Base-by-base conservation (phyloP, 2,329 filamentous ascomycete genomes). In the Alternaria panax region DNA sequence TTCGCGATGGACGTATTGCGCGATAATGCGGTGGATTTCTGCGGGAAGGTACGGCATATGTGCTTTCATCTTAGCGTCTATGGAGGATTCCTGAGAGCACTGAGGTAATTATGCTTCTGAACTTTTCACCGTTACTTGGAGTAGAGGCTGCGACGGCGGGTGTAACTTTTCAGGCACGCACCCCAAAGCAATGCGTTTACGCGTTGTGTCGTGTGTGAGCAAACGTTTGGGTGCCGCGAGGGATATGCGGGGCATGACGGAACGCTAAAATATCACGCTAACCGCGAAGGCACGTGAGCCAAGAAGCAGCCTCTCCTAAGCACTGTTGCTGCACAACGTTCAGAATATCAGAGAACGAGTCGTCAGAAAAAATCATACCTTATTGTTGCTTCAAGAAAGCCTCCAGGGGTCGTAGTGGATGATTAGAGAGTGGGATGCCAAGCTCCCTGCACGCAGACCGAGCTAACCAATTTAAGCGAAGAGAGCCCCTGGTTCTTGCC, bases 1-100 rank as follows among this genome's bases (percentile, higher is more conserved):
- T 1, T 40, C 40, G 20, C 51, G 36, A 3, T 57, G 9, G 9
- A 66, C 27, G 28, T 63, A 58, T 34, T 57, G 46, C 38, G 56
- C 54, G 7, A 69, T 53, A 9, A 55, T 41, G 14, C 46, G 42
- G 28, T 66, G 55, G 3, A 69, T 20, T 38, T 68, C 65, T 12
- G 51, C 59, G 9, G 65, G 65, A 25, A 69, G 48, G 14, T 60
- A 60, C 8, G 54, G 60, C 8, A 55, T 47, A 2, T 20, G 12
- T 12, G 34, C 7, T 20, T 18, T 16, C 51, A 54, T 42, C 3
- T n/a, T 36, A 7, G 20, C 22, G 40, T 24, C 2, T 34, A 2
- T 34, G 30, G 30, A 34, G 12, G 30, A 5, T 34, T 6, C 30
- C 5, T 16, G 5, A 34, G 30, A 34, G 30, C 12, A 12, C 30